phyloP scores from a whole-genome alignment of 1,284 basidiomycete genomes.

The Sporisorium iseilematis-ciliati region DNA sequence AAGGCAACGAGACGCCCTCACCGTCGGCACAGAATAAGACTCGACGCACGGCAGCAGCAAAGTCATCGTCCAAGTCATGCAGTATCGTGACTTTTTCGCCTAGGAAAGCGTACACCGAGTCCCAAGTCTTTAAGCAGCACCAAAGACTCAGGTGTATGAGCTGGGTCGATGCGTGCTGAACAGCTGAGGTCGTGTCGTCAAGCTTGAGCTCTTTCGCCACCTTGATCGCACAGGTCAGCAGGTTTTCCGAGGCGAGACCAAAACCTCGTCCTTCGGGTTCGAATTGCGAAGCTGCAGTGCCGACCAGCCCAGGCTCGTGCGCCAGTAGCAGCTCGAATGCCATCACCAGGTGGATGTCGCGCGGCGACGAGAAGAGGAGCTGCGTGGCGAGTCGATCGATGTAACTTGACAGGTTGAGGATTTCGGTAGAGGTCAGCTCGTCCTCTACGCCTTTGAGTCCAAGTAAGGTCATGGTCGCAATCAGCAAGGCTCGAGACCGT shows the following conservation, averaged over 20 bases:
- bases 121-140: slow-evolving; percentile 24
- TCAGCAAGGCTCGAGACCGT: slow-evolving; percentile 20
- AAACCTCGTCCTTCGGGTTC: slow-evolving; percentile 22
- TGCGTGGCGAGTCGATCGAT: slow-evolving; percentile 30
- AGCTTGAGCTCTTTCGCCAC: slow-evolving; percentile 24
- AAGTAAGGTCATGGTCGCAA: slow-evolving; percentile 26
- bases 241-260: slow-evolving; percentile 36
- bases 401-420: slow-evolving; percentile 15
- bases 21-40: slow-evolving; percentile 19
- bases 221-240: slow-evolving; percentile 32
- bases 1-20: slow-evolving; percentile 7
- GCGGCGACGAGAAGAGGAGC: slow-evolving; percentile 25
- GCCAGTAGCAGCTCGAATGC: slow-evolving; percentile 32
- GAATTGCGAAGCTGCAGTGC: slow-evolving; percentile 23
- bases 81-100: slow-evolving; percentile 6
- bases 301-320: slow-evolving; percentile 38
- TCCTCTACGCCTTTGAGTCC: slow-evolving; percentile 11
- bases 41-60: neutral
- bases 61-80: slow-evolving; percentile 5
- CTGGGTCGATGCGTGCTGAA: neutral
- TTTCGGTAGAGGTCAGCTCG: slow-evolving; percentile 14
- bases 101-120: slow-evolving; percentile 20
- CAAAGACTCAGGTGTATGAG: slow-evolving; percentile 20
- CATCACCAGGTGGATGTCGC: slow-evolving; percentile 27
- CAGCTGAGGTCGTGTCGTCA: neutral